Conservation (phyloP, 345 rosid genomes). For the Nasturtium officinale region DNA sequence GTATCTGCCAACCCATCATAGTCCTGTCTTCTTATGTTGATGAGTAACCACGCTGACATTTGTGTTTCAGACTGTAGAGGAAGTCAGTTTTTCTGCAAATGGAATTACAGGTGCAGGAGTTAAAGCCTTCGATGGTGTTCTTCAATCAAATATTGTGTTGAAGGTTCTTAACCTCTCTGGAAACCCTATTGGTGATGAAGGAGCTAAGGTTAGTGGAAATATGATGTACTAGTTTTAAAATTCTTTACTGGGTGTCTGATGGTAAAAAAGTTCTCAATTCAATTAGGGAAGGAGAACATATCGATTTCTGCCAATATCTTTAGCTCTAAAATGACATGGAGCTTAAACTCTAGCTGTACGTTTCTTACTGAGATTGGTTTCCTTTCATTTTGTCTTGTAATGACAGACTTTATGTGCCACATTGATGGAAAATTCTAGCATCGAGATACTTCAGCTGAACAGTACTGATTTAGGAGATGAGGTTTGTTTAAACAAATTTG, state of each 20-base stretch:
- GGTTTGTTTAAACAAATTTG: conserved; percentile 52
- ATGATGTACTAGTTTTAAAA: neutral
- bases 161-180: conserved; percentile 86
- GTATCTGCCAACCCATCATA: conserved; percentile 39
- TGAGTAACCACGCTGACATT: conserved; percentile 13
- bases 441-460: conserved; percentile 84
- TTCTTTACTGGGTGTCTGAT: neutral
- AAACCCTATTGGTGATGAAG: conserved; percentile 94
- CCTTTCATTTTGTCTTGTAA: conserved; percentile 15
- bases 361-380: conserved; percentile 26
- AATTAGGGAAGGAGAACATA: neutral
- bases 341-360: conserved; percentile 16
- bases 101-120: conserved; percentile 88
- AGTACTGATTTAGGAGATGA: conserved; percentile 83
- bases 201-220: conserved; percentile 75
- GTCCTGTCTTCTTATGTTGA: conserved; percentile 15
- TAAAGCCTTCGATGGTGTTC: conserved; percentile 83
- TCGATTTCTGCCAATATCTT: neutral
- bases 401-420: conserved; percentile 70
- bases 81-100: conserved; percentile 95
- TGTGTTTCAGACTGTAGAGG: conserved; percentile 68
- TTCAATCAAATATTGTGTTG: conserved; percentile 72
- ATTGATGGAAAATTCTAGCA: conserved; percentile 66
- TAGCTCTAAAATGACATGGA: conserved; percentile 6
- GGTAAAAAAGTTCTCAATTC: neutral